Base-by-base conservation (phyloP, 371 early-diverging fungal species). In the Fennellomyces sp. region DNA sequence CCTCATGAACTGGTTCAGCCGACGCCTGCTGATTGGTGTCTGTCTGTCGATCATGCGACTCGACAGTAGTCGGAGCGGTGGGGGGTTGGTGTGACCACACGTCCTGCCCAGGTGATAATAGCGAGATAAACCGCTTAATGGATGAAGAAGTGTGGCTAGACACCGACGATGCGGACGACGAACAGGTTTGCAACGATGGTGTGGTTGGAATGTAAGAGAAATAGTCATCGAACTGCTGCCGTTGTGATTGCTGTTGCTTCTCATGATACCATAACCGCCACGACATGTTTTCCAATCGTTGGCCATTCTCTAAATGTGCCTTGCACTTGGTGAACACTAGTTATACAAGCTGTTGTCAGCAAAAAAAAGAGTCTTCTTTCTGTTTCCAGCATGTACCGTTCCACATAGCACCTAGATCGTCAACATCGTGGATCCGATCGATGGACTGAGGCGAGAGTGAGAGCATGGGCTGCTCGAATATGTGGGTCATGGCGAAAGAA, bases 261-360 rank as follows among this genome's bases (percentile, higher is more conserved):
- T 55, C 61, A 55, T 63, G 72, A 58, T 55, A 59, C 64, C 66
- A 72, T 35, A 65, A 61, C 58, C 80, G 69, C 80, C 80, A 80
- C 21, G 67, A 66, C 58, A 80, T 76, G 62, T 80, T 80, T 56
- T 80, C 80, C 33, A 80, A 61, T 29, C 80, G 74, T 27, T 70
- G 60, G 21, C 80, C 80, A 52, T 80, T 74, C 50, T 76, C 75
- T 27, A 80, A 58, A 53, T 72, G 76, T 47, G 71, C 70, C 52
- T 80, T 80, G 66, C 76, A 74, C 55, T 76, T 80, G 8, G 73
- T 72, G 53, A 80, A 76, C 33, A 76, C 77, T 72, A 27, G 19
- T 21, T 45, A 39, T 13, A 39, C 13, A 11, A n/a, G 17, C 17
- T 39, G 17, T 39, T 39, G 1, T n/a, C 5, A 1, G 13, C 13